A percentile compares a stretch with the other conserved stretches of the same genome.
Evolutionary conservation across 2,329 filamentous ascomycete genomes (phyloP).

Genomic region (Colletotrichum liriopes): DNA sequence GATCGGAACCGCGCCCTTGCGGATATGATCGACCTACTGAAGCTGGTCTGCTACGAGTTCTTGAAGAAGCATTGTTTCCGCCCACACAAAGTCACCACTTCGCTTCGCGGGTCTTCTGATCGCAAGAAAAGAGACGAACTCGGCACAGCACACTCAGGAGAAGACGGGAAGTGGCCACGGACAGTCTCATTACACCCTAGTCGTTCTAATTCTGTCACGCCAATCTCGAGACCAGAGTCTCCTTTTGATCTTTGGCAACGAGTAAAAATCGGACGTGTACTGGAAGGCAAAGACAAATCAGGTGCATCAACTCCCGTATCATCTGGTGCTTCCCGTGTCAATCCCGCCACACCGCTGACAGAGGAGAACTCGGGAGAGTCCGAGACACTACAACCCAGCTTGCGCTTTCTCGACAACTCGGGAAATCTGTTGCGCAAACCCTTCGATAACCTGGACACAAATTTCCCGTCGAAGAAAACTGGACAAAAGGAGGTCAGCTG

Average conservation of each 20-base stretch:
- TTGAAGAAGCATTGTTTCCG: constrained; percentile 80
- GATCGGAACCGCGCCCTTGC: constrained; percentile 64
- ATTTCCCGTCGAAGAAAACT: neutral
- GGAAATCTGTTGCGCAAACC: constrained; percentile 62
- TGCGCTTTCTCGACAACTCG: constrained; percentile 56
- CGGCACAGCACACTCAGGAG: neutral
- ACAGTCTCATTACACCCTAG: constrained; percentile 1
- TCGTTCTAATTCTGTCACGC: constrained; percentile 34
- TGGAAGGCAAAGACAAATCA: neutral
- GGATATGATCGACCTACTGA: constrained; percentile 75
- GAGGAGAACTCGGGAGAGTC: constrained; percentile 23
- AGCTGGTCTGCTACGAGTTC: constrained; percentile 80
- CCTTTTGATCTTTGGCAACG: constrained; percentile 58
- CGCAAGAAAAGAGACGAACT: neutral
- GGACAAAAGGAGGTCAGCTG: neutral
- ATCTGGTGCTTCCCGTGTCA: neutral
- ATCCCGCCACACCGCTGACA: neutral
- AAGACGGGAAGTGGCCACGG: neutral
- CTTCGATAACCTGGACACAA: constrained; percentile 55
- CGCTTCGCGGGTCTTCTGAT: constrained; percentile 11
- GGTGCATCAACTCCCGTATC: neutral
- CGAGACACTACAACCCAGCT: constrained; percentile 13
- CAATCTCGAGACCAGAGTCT: constrained; percentile 43
- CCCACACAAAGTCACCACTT: constrained; percentile 59
- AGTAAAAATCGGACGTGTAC: constrained; percentile 50